Conservation (phyloP, 2,329 filamentous ascomycete species). For the Fusarium illudens region DNA sequence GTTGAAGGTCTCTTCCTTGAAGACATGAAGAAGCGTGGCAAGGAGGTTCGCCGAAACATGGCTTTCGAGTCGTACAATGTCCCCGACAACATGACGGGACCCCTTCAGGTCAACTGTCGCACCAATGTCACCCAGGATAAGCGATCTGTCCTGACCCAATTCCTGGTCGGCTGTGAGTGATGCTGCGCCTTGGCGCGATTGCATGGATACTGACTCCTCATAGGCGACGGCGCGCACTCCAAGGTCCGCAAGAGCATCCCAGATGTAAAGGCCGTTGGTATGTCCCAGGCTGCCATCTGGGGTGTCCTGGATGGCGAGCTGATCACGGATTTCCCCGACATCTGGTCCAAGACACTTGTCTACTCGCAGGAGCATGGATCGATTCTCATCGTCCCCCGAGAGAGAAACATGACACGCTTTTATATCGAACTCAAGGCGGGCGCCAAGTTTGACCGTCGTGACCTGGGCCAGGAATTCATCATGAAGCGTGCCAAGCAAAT, state of each 20-base stretch:
- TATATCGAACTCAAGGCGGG: constrained; percentile 65
- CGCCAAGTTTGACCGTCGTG: constrained; percentile 51
- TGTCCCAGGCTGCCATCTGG: constrained; percentile 68
- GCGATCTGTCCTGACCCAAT: constrained; percentile 64
- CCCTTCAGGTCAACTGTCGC: constrained; percentile 61
- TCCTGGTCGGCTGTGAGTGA: constrained; percentile 71
- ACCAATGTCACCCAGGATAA: constrained; percentile 61
- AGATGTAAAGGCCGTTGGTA: constrained; percentile 62
- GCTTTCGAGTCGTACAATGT: constrained; percentile 67
- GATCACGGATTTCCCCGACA: constrained; percentile 76
- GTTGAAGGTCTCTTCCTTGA: constrained; percentile 75
- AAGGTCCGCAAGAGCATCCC: constrained; percentile 72
- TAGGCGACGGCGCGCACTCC: constrained; percentile 75
- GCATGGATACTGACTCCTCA: constrained; percentile 12
- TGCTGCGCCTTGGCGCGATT: neutral
- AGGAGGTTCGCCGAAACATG: constrained; percentile 70
- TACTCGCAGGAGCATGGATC: constrained; percentile 73
- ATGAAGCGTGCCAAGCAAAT: constrained; percentile 72
- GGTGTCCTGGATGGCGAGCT: constrained; percentile 76
- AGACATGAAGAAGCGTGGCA: constrained; percentile 71
- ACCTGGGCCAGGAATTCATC: constrained; percentile 70
- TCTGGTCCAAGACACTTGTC: constrained; percentile 77
- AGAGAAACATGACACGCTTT: constrained; percentile 75
- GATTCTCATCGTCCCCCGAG: constrained; percentile 77
- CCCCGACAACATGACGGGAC: constrained; percentile 53